Evolutionary conservation across 2,329 filamentous ascomycete species (phyloP).

Genomic region (Alternaria gaisen): DNA sequence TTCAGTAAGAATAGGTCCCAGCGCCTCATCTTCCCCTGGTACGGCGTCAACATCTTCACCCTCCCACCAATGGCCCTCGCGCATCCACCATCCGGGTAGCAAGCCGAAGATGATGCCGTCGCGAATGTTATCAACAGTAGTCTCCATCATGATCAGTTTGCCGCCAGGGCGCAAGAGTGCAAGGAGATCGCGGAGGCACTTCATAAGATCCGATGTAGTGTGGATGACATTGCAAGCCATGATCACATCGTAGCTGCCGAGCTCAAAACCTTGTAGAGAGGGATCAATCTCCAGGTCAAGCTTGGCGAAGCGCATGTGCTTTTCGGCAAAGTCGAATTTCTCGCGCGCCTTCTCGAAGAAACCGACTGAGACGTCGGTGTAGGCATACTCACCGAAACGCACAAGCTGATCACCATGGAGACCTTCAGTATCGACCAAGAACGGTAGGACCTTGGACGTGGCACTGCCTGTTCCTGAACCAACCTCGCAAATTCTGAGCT

Average conservation of each 20-base stretch:
- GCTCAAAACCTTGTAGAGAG: constrained; percentile 18
- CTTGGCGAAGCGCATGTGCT: constrained; percentile 15
- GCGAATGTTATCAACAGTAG: constrained; percentile 5
- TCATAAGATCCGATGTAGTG: constrained; percentile 18
- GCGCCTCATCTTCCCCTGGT: constrained; percentile 8
- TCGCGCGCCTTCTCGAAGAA: constrained; percentile 17
- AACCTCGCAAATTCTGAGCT: constrained; percentile 20
- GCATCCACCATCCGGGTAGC: constrained; percentile 18
- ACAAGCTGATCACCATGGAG: constrained; percentile 13
- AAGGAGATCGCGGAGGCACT: constrained; percentile 9
- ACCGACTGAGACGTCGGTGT: constrained; percentile 15
- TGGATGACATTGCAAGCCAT: constrained; percentile 22
- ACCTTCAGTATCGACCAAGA: constrained; percentile 9
- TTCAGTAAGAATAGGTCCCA: constrained; percentile 13
- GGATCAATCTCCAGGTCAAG: constrained; percentile 21
- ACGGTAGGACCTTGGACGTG: constrained; percentile 5
- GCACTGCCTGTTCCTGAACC: constrained; percentile 18
- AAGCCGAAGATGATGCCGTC: constrained; percentile 18
- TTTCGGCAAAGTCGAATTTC: constrained; percentile 9
- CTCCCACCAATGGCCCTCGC: constrained; percentile 18
- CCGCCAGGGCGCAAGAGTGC: constrained; percentile 15
- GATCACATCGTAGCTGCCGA: constrained; percentile 26
- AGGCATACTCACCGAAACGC: constrained; percentile 20
- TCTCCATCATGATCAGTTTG: constrained; percentile 22
- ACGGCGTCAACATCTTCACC: constrained; percentile 12